phyloP scores from a whole-genome alignment of 257 asterid species.

The Petunia axillaris region DNA sequence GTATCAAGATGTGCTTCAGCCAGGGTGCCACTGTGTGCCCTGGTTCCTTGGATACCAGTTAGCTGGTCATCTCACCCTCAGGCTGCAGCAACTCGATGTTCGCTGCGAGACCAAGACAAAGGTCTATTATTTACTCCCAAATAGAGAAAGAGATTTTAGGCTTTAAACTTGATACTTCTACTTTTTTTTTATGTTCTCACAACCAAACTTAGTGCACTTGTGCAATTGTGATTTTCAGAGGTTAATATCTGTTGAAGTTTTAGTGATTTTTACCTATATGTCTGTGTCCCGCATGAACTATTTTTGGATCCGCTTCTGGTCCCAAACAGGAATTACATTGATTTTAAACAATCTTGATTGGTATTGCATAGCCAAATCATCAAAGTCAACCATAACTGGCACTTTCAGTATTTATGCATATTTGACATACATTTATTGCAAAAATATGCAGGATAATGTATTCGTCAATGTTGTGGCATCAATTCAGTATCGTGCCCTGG shows the following conservation, averaged over 20 bases:
- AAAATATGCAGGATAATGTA: slow-evolving; percentile 33
- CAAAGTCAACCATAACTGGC: background rate
- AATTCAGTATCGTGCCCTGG: background rate
- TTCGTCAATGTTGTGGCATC: slow-evolving; percentile 42
- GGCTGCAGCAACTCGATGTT: slow-evolving; percentile 17
- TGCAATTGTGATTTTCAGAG: no score
- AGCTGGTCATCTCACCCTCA: slow-evolving; percentile 23
- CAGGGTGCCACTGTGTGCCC: slow-evolving; percentile 44
- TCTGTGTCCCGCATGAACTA: no score
- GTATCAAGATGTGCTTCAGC: slow-evolving; percentile 36
- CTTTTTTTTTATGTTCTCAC: no score
- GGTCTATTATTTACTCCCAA: background rate
- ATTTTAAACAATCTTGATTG: background rate
- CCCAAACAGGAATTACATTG: background rate
- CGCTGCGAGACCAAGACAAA: slow-evolving; percentile 61
- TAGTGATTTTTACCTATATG: no score
- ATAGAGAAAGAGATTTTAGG: no score
- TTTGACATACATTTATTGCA: background rate
- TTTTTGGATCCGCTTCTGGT: no score
- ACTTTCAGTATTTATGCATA: background rate
- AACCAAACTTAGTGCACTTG: no score
- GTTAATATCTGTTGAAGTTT: no score
- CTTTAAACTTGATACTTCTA: no score
- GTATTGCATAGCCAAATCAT: background rate
- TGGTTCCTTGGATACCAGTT: slow-evolving; percentile 35